Conservation (phyloP, 2,329 filamentous ascomycete genomes). For the Fusarium gaditjirri region DNA sequence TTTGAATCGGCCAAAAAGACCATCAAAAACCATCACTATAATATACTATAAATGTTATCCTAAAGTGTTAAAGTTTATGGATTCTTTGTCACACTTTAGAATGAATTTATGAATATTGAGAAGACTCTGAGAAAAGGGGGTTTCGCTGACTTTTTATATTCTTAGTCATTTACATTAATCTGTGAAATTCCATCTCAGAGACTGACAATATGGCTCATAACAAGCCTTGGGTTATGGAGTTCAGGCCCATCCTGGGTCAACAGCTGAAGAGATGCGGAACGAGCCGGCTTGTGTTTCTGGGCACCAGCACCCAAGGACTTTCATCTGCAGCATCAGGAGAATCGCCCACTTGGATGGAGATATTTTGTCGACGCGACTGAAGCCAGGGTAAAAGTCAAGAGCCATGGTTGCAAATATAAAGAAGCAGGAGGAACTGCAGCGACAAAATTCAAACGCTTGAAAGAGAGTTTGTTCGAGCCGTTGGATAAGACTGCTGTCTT, state of each 20-base stretch:
- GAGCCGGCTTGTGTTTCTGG: not conserved
- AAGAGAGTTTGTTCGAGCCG: not conserved
- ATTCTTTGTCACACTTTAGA: fast-evolving
- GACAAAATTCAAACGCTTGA: too few species aligned
- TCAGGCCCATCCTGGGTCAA: not conserved
- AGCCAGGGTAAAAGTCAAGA: not conserved
- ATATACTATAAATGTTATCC: not conserved
- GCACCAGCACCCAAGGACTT: not conserved
- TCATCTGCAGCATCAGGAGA: not conserved
- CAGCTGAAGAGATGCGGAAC: not conserved
- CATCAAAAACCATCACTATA: fast-evolving
- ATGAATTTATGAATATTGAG: fast-evolving
- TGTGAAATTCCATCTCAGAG: fast-evolving
- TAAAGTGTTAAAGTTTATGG: fast-evolving
- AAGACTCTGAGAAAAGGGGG: not conserved
- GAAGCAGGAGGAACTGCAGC: not conserved
- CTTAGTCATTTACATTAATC: not conserved
- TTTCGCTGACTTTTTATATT: not conserved
- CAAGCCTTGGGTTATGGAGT: not conserved
- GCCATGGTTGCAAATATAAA: not conserved
- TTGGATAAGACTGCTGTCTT: not conserved
- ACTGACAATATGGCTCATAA: not conserved
- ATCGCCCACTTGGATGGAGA: not conserved
- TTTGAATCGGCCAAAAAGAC: not conserved
- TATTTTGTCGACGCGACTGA: not conserved